Evolutionary conservation across 345 rosid species (phyloP), one percentile per base, ranked within the genome.

Genomic region (Trapa bicornis): DNA sequence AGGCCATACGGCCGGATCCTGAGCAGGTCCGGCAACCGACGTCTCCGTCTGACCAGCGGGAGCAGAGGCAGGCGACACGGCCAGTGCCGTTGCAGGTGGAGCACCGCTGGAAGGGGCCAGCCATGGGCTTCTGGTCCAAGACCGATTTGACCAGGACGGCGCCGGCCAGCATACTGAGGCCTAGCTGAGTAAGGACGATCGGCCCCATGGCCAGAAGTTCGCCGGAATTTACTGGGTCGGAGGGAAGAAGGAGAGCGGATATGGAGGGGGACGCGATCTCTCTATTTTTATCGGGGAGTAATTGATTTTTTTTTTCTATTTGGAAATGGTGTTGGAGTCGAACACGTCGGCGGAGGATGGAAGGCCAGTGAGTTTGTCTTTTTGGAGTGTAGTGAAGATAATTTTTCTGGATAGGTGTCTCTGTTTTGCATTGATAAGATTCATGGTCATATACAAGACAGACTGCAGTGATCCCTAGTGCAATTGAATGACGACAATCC

Each of bases 31-130:
- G 81, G 77, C 98, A 93, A 0, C 98, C 98, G 15, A 77, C 80
- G 67, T 93, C 98, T 11, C 94, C 92, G 61, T 93, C 98, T 47
- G 98, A 90, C 98, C 98, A 93, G 0, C 92, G 83, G 3, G 89
- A 74, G 58, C 98, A 93, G 35, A 88, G 65, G 50, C 98, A 93
- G 1, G 80, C 17, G 71, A 93, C 86, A 67, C 92, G 82, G 54
- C 98, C 97, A 16, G 97, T 85, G 0, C 98, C 97, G 79, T 90
- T 88, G 78, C 98, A 90, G 17, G 85, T 76, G 3, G 85, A 74
- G 71, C 97, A 93, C 53, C 88, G 80, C 37, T 72, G 78, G 73
- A 85, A 84, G 3, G 79, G 86, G 1, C 97, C 96, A 22, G 94
- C 89, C 98, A 90, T 90, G 73, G 98, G 90, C 29, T 88, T 88